Base-by-base conservation (phyloP, 805 yeast species). In the Lachancea thermotolerans region DNA sequence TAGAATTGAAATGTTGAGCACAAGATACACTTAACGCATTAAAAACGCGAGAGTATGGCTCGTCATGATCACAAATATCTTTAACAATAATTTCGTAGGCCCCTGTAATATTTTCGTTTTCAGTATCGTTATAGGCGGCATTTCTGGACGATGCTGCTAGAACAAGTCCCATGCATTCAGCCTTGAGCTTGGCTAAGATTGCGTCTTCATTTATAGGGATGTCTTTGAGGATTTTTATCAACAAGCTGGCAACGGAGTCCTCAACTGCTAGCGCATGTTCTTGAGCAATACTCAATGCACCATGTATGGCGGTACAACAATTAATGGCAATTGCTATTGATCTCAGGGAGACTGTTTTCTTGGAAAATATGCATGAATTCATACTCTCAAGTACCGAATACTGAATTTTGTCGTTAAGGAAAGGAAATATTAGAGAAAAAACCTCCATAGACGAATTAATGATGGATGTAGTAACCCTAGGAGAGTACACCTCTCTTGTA, bases 371-470 rank as follows among this genome's bases (percentile, higher is more conserved):
- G 14, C 74, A 70, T 3, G 82, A 69, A 51, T 89, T 74, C 49
- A 93, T 64, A 44, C 81, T 85, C 56, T 91, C 97, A 16, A 93
- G 64, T n/a, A 93, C 71, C 1, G 97, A 88, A 47, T 83, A 81
- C 57, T 91, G 97, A 43, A 93, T 84, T 49, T 87, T 85, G 4
- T 78, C 65, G 7, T 90, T 78, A 52, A 91, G 74, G 47, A 72
- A 69, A 0, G 95, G 86, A 51, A 91, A 83, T 1, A 84, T 71
- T 8, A 74, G 58, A 4, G 85, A 78, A 58, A 89, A 86, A 1
- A 90, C 70, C 48, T 83, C 88, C 56, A 91, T 79, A 0, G 96
- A 82, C 2, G 75, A 59, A 64, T 91, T 96, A n/a, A 88, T 74
- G 2, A 85, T 65, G 41, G 78, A 68, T 0, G 79, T 76, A 1